A percentile compares a stretch with the other conserved stretches of the same genome.
These are phyloP conservation scores for Lepidium africanum DNA, from an alignment of 345 rosid species.

Conservation along the genomic window DNA sequence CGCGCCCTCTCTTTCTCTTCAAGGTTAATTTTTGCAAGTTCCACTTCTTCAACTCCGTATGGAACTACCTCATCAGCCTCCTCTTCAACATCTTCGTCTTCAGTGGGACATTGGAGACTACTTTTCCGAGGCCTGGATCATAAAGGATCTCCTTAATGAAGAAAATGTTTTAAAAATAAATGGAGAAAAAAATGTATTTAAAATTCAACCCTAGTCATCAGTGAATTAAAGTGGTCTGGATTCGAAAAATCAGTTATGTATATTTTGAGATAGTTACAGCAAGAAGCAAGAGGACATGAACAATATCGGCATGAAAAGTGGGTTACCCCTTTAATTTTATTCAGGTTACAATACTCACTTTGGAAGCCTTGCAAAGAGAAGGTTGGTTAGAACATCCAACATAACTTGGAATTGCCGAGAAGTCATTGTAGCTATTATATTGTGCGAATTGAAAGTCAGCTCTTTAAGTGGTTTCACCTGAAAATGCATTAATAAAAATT, in stretches of 20 bases:
- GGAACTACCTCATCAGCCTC: conserved; percentile 98
- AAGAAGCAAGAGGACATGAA: neutral
- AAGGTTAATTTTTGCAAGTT: conserved; percentile 81
- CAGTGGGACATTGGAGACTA: conserved; percentile 76
- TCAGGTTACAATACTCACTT: conserved; percentile 51
- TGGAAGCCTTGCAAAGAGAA: conserved; percentile 97
- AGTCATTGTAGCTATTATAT: conserved; percentile 93
- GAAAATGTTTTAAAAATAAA: neutral
- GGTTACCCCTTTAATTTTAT: conserved; percentile 1
- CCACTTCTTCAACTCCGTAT: conserved; percentile 95
- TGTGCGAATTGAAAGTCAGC: conserved; percentile 75
- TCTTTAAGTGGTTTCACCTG: conserved; percentile 98
- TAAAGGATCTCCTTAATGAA: conserved; percentile 9
- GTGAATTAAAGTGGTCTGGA: neutral
- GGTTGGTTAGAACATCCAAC: conserved; percentile 93
- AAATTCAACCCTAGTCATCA: neutral
- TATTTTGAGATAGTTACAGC: conserved; percentile 1
- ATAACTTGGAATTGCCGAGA: conserved; percentile 97
- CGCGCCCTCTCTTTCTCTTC: conserved; percentile 70
- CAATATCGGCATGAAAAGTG: neutral
- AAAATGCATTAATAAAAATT: conserved; percentile 10
- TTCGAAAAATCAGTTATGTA: neutral
- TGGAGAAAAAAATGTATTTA: neutral
- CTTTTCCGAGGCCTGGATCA: conserved; percentile 81
- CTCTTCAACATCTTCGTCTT: conserved; percentile 95